Percentiles rank a stretch among this genome's conserved stretches.
phyloP scores from a whole-genome alignment of 805 yeast species.

The Myxozyma monticola region DNA sequence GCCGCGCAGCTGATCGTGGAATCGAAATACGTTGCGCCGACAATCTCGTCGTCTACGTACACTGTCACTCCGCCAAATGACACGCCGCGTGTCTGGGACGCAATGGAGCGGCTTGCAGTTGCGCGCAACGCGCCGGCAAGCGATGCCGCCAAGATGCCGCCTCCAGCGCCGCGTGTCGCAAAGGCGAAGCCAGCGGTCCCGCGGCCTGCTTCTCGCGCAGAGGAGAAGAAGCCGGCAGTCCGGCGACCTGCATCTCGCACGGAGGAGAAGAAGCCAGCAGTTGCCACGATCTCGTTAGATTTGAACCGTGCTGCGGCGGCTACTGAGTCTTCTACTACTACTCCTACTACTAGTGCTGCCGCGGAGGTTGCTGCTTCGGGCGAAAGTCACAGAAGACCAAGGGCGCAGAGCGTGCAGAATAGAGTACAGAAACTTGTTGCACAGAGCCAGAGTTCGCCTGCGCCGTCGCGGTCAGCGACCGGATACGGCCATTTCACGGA shows the following conservation, averaged over 20 bases:
- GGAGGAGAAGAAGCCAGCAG: no score
- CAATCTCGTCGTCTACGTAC: background rate
- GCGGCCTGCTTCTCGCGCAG: background rate
- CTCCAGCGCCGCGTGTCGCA: constrained; percentile 4
- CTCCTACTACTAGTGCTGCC: no score
- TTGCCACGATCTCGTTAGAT: no score
- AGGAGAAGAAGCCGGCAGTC: no score
- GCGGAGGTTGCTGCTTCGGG: no score
- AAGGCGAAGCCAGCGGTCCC: constrained; percentile 3
- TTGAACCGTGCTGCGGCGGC: no score
- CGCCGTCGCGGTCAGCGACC: constrained; percentile 57
- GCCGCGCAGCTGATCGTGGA: no score
- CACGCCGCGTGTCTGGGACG: constrained; percentile 2
- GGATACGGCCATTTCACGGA: constrained; percentile 70
- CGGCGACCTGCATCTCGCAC: no score
- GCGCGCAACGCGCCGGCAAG: constrained; percentile 4
- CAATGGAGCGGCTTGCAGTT: constrained; percentile 12
- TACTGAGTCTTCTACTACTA: no score
- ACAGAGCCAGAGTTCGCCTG: constrained; percentile 38
- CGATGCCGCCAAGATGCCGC: constrained; percentile 10
- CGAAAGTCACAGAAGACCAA: no score
- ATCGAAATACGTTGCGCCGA: background rate
- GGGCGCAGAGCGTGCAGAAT: constrained; percentile 31
- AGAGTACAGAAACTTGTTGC: constrained; percentile 26
- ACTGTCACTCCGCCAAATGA: background rate